phyloP scores from a whole-genome alignment of 2,329 filamentous ascomycete species.

The Ilyonectria destructans region DNA sequence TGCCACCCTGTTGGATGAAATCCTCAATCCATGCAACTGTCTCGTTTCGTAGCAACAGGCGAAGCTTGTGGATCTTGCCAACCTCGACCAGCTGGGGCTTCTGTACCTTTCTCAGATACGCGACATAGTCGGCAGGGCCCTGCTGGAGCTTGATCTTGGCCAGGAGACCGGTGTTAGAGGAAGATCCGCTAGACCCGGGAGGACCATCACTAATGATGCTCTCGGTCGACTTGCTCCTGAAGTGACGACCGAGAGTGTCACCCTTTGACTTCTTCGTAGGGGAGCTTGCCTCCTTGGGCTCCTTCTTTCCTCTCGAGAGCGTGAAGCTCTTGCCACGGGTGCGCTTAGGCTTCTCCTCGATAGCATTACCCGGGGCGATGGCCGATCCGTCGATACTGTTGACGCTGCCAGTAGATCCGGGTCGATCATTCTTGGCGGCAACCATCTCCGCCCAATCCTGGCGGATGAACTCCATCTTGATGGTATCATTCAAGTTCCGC shows the following conservation, averaged over 20 bases:
- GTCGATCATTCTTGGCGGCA: constrained; percentile 63
- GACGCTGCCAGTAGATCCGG: constrained; percentile 63
- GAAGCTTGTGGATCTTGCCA: constrained; percentile 94
- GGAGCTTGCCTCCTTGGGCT: constrained; percentile 76
- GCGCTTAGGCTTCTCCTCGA: constrained; percentile 68
- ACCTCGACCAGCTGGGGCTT: constrained; percentile 90
- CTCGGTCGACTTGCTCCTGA: constrained; percentile 82
- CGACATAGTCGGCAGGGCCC: constrained; percentile 87
- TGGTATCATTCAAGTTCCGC: constrained; percentile 87
- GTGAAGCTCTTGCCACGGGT: constrained; percentile 76
- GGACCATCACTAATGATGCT: constrained; percentile 76
- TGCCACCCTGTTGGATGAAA: constrained; percentile 91
- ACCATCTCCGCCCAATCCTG: constrained; percentile 85
- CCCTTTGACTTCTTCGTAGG: constrained; percentile 83
- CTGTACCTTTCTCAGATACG: constrained; percentile 85
- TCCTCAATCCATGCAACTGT: constrained; percentile 95
- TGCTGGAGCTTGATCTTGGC: constrained; percentile 82
- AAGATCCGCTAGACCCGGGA: constrained; percentile 66
- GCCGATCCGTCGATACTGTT: constrained; percentile 54
- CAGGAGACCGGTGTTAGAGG: constrained; percentile 72
- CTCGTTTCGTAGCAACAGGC: constrained; percentile 91
- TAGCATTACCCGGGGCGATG: constrained; percentile 60
- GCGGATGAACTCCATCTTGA: constrained; percentile 96
- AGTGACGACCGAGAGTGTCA: constrained; percentile 76
- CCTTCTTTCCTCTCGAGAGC: constrained; percentile 75